A percentile compares a stretch with the other conserved stretches of the same genome.
Conservation (phyloP, 208 protist species). For the Plasmodiophora brassicae region DNA sequence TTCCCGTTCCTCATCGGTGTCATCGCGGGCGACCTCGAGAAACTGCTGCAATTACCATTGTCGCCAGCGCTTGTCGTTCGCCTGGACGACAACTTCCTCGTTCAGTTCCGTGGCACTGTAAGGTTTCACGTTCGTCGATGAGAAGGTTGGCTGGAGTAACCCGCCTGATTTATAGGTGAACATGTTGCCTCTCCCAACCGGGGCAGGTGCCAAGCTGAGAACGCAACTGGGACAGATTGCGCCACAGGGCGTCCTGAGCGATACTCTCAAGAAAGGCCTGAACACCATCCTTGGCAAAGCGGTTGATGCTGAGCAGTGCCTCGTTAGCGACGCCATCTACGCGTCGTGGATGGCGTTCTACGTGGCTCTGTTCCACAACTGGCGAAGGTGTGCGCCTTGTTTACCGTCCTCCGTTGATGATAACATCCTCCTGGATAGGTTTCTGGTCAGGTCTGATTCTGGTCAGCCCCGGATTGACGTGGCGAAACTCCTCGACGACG, state of each 20-base stretch:
- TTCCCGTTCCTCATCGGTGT: neutral
- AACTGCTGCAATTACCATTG: neutral
- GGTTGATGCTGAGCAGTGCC: neutral
- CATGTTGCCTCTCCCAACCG: neutral
- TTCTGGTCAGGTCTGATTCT: neutral
- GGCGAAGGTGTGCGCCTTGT: neutral
- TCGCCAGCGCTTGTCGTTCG: neutral
- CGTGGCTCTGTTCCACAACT: neutral
- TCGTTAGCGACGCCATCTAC: slow-evolving; percentile 10
- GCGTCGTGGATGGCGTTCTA: neutral
- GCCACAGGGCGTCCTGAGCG: slow-evolving; percentile 1
- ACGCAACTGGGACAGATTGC: neutral
- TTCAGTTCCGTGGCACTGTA: neutral
- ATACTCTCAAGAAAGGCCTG: neutral
- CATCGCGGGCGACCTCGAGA: neutral
- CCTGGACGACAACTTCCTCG: neutral
- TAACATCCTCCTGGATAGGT: neutral
- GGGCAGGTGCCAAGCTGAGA: neutral
- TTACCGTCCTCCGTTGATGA: neutral
- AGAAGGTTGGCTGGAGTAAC: too few species aligned
- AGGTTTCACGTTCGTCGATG: too few species aligned
- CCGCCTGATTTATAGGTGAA: neutral
- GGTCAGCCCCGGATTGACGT: neutral
- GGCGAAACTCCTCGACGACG: neutral
- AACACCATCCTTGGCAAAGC: slow-evolving; percentile 10